Evolutionary conservation across 768 basidiomycete species (phyloP).

Genomic region (Mycena epipterygia): DNA sequence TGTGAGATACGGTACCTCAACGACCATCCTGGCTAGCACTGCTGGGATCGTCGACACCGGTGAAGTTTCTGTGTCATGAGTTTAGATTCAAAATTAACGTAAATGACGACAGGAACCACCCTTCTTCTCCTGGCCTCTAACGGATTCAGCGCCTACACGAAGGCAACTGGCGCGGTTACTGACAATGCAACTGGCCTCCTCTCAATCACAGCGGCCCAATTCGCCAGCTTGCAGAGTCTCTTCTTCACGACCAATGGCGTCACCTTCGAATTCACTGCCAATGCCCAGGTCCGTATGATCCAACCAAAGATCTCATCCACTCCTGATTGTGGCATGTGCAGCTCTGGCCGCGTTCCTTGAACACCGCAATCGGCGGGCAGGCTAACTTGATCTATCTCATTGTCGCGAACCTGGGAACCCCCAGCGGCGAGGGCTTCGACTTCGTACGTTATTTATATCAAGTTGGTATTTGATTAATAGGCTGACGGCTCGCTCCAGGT

Average conservation of each 20-base stretch:
- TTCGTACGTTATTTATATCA: conserved; percentile 44
- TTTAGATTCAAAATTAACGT: too few species aligned
- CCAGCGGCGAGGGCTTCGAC: conserved; percentile 54
- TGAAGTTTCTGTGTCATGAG: not conserved
- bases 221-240: conserved; percentile 43
- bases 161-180: conserved; percentile 45
- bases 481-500: not conserved
- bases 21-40: conserved; percentile 45
- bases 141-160: conserved; percentile 47
- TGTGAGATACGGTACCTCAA: conserved; percentile 48
- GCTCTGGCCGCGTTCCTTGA: conserved; percentile 45
- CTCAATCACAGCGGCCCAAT: conserved; percentile 1
- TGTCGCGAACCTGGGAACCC: conserved; percentile 48
- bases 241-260: conserved; percentile 51
- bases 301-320: too few species aligned
- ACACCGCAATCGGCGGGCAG: conserved; percentile 43
- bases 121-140: conserved; percentile 49
- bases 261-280: conserved; percentile 43
- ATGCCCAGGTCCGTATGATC: conserved; percentile 38
- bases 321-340: too few species aligned
- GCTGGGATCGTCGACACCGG: conserved; percentile 61
- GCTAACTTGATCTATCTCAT: conserved; percentile 43
- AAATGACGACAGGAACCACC: conserved; percentile 44
- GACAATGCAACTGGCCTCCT: conserved; percentile 38
- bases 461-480: not conserved